Percentiles rank a stretch among this genome's conserved stretches.
Conservation (phyloP, 306 rosid genomes). For the Rosa chinensis region DNA sequence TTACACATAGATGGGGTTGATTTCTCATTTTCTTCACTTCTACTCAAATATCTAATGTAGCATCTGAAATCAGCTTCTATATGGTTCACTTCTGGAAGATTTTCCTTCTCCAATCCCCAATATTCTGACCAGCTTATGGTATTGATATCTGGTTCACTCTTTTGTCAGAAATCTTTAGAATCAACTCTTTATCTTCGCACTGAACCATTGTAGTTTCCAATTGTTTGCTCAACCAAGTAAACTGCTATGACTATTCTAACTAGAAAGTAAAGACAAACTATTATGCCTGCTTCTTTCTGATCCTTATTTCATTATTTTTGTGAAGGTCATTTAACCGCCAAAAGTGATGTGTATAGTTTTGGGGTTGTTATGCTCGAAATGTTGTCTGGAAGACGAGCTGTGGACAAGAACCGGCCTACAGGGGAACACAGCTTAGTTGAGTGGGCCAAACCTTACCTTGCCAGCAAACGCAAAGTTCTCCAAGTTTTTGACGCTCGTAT, state of each 20-base stretch:
- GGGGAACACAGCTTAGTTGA: slow-evolving; percentile 79
- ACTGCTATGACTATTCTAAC: neutral
- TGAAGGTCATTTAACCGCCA: slow-evolving; percentile 88
- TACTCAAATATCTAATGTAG: neutral
- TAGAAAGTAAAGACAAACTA: neutral
- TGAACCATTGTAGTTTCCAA: neutral
- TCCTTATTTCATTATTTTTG: slow-evolving; percentile 12
- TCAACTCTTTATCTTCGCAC: neutral
- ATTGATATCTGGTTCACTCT: neutral
- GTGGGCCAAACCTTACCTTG: slow-evolving; percentile 92
- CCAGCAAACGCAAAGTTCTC: slow-evolving; percentile 67
- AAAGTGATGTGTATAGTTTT: slow-evolving; percentile 88
- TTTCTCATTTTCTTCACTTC: slow-evolving; percentile 7
- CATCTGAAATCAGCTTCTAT: slow-evolving; percentile 2
- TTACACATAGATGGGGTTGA: neutral
- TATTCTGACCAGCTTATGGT: neutral
- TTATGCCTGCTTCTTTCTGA: slow-evolving; percentile 26
- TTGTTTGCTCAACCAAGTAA: neutral
- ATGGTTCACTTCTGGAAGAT: neutral
- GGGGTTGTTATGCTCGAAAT: slow-evolving; percentile 95
- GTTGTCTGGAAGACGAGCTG: slow-evolving; percentile 69
- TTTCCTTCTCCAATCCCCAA: neutral
- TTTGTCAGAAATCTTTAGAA: neutral
- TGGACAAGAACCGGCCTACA: slow-evolving; percentile 80
- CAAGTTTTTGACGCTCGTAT: slow-evolving; percentile 79